Evolutionary conservation across 2,329 filamentous ascomycete genomes (phyloP).

Genomic region (Tolypocladium album): DNA sequence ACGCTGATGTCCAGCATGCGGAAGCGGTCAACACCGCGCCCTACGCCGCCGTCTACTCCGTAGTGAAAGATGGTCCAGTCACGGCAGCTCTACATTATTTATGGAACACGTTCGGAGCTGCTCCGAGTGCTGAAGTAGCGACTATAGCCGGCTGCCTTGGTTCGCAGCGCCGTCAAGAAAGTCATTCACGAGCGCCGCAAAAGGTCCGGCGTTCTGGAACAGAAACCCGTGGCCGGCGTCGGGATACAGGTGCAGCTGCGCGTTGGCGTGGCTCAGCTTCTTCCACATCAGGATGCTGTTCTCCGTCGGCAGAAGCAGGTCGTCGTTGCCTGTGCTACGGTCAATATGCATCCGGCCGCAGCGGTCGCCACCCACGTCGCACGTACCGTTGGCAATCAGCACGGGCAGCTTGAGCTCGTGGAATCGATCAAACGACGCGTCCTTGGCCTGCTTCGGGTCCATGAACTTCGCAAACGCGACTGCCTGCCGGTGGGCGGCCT

Average conservation of each 20-base stretch:
- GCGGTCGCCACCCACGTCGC: neutral
- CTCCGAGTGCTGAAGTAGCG: neutral
- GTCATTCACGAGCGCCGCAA: slow-evolving; percentile 19
- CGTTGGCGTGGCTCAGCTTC: slow-evolving; percentile 17
- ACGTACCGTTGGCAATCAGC: slow-evolving; percentile 26
- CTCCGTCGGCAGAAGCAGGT: slow-evolving; percentile 22
- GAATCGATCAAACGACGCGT: slow-evolving; percentile 22
- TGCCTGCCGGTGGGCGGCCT: slow-evolving; percentile 17
- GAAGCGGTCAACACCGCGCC: neutral
- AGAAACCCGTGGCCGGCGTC: slow-evolving; percentile 25
- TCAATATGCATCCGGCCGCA: neutral
- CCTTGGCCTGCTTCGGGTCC: slow-evolving; percentile 18
- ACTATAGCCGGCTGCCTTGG: slow-evolving; percentile 2
- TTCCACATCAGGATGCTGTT: slow-evolving; percentile 27
- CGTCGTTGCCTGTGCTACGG: slow-evolving; percentile 17
- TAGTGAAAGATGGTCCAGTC: neutral
- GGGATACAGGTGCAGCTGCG: slow-evolving; percentile 22
- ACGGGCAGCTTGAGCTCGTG: slow-evolving; percentile 23
- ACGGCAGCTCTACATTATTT: neutral
- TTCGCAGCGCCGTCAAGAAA: slow-evolving; percentile 13
- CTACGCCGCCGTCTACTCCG: neutral
- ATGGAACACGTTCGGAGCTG: neutral
- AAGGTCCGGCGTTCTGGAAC: slow-evolving; percentile 20
- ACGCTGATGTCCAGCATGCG: neutral
- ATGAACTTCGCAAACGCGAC: slow-evolving; percentile 24